These are phyloP conservation scores for Chlorencoelia australis DNA, from an alignment of 2,329 filamentous ascomycete genomes.

Conservation along the genomic window DNA sequence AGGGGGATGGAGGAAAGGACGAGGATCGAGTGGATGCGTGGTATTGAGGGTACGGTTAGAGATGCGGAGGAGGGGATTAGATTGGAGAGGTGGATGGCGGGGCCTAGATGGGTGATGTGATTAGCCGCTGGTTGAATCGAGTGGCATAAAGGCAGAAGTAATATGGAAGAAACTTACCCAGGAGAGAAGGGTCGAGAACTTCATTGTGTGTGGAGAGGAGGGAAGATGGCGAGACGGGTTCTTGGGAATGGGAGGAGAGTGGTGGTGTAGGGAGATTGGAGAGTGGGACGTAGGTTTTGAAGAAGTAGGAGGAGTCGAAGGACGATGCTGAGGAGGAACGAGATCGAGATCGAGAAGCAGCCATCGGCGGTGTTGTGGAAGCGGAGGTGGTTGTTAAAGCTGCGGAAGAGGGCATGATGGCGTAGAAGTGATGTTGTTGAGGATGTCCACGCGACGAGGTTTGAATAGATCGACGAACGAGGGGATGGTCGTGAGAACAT, in stretches of 20 bases:
- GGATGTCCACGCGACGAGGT: too few relatives aligned
- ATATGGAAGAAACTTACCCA: constrained; percentile 19
- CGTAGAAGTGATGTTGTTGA: too few relatives aligned
- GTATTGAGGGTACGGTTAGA: constrained; percentile 45
- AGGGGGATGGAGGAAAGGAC: constrained; percentile 46
- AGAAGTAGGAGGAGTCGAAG: constrained; percentile 42
- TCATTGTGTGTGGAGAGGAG: constrained; percentile 16
- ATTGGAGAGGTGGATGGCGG: constrained; percentile 56
- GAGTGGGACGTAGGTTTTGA: constrained; percentile 52
- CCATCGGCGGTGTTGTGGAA: too few relatives aligned
- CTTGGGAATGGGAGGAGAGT: constrained; percentile 32
- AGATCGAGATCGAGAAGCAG: constrained; percentile 14
- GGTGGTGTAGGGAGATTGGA: constrained; percentile 60
- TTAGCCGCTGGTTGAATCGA: constrained; percentile 18
- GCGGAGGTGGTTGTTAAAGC: too few relatives aligned
- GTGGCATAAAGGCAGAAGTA: too few relatives aligned
- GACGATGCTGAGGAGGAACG: constrained; percentile 16
- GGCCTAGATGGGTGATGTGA: constrained; percentile 35
- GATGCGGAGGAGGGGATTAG: constrained; percentile 55
- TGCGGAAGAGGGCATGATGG: too few relatives aligned
- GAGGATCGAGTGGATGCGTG: constrained; percentile 51
- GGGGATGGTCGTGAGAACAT: too few relatives aligned
- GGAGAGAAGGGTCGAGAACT: constrained; percentile 20
- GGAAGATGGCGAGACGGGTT: constrained; percentile 13
- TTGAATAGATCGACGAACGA: too few relatives aligned